Base-by-base conservation (phyloP, 2,329 filamentous ascomycete genomes). In the Fonsecaea multimorphosa region DNA sequence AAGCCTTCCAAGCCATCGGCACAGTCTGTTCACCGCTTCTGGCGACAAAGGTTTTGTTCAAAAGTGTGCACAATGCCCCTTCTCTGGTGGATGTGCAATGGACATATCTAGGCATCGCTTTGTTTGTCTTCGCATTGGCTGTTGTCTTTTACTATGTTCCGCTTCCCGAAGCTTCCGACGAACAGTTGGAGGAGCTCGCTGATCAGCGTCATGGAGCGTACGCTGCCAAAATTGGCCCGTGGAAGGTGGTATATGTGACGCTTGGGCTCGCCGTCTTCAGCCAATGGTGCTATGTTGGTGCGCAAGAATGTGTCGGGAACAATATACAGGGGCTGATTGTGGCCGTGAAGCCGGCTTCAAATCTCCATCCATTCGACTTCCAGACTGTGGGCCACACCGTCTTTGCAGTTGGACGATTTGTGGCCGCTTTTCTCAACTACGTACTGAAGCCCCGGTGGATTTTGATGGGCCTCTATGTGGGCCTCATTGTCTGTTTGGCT, bases 41-140 rank as follows among this genome's bases (percentile, higher is more conserved):
- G 38, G 86, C 86, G 2, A 80, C 84, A 64, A 84, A 83, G 61
- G 86, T 86, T 0, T 80, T 89, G 31, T 87, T 88, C 76, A 81
- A 79, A 38, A 74, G 76, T n/a, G 77, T 81, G 1, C 74, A 74
- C 3, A 77, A 83, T 63, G 83, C 84, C 0, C 78, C 81, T 0
- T 83, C 81, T 9, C 74, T 89, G 29, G 83, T 88, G 63, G 81
- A 86, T 61, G 85, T 87, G 0, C 87, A 89, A 73, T 89, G 86
- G 86, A 83, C 86, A 0, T 89, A 89, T 66, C 82, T 89, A 2
- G 87, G 85, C 7, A 88, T 89, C 63, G 82, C 85, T 0, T 79
- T 89, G 12, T 87, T 88, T 70, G 86, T 84, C 31, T 79, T 87
- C 54, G 74, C 83, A 2, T 78, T 89, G 12, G 86, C 86, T 1